Base-by-base conservation (phyloP, 345 rosid genomes). In the Eucalyptus sp. region DNA sequence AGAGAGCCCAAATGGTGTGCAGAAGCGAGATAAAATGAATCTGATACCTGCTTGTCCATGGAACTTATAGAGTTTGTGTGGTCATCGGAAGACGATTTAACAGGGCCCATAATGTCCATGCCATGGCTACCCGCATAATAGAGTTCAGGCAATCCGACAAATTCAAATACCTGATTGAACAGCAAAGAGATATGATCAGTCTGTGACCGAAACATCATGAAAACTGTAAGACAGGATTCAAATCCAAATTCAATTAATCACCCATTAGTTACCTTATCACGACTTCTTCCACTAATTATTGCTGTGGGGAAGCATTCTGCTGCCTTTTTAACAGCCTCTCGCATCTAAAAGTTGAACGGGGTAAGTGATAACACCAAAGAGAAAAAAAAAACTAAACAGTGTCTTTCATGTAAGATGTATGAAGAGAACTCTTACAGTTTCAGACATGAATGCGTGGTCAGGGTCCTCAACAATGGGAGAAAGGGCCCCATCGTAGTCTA, bases 81-180 rank as follows among this genome's bases (percentile, higher is more conserved):
- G 87, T 93, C 90, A 84, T 91, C 90, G 49, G 91, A 88, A 46
- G 90, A 71, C 76, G 93, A 92, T 89, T 90, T 93, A 87, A 93
- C 94, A 58, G 99, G 99, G 84, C 98, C 93, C 94, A 94, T 89
- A 50, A 98, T 98, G 92, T 98, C 99, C 99, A 98, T 98, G 31
- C 99, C 99, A n/a, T 98, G 99, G 91, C 99, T 98, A 86, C 99
- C 99, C 7, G 99, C 99, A 41, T 98, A 98, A 81, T 97, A 95
- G 81, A 98, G 96, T 90, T 98, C 98, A 76, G 91, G 93, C 66
- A 98, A 90, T 58, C 93, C 88, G 33, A 98, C 98, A 95, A 97
- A 98, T 89, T 95, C 98, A 25, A 89, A 92, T 12, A 97, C 99
- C 99, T 97, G 92, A 50, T 29, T 33, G 33, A 54, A 86, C 41